phyloP scores from a whole-genome alignment of 768 basidiomycete species.

The Rhizopogon vesiculosus region DNA sequence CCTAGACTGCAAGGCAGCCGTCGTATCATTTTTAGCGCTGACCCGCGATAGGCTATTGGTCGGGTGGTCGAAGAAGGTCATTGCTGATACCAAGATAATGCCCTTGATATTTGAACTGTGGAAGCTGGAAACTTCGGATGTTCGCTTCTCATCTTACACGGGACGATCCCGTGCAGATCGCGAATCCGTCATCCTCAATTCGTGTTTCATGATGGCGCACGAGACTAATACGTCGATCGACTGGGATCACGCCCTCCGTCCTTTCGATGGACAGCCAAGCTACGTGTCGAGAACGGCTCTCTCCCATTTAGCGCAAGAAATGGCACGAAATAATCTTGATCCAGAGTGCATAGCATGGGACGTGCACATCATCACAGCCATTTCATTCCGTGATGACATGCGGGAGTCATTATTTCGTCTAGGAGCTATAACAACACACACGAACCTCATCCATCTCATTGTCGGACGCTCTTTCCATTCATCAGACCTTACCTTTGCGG shows the following conservation, averaged over 20 bases:
- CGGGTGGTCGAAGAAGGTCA: slow-evolving; percentile 21
- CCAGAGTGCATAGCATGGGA: slow-evolving; percentile 24
- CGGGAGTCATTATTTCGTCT: slow-evolving; percentile 15
- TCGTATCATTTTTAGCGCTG: slow-evolving; percentile 23
- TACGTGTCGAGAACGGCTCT: slow-evolving; percentile 16
- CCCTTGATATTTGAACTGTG: slow-evolving; percentile 23
- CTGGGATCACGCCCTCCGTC: slow-evolving; percentile 17
- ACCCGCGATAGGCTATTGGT: slow-evolving; percentile 18
- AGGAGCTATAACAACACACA: slow-evolving; percentile 18
- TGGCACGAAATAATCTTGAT: slow-evolving; percentile 14
- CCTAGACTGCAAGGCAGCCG: slow-evolving; percentile 17
- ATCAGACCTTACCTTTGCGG: slow-evolving; percentile 9
- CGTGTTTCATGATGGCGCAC: slow-evolving; percentile 22
- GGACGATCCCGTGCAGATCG: slow-evolving; percentile 9
- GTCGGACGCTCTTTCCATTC: slow-evolving; percentile 11
- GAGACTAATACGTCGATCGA: slow-evolving; percentile 14
- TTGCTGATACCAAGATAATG: slow-evolving; percentile 22
- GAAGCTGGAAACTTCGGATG: slow-evolving; percentile 21
- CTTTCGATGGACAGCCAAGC: slow-evolving; percentile 16
- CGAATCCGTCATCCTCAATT: slow-evolving; percentile 25
- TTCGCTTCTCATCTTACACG: slow-evolving; percentile 18
- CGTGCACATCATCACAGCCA: slow-evolving; percentile 19
- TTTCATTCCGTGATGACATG: slow-evolving; percentile 15
- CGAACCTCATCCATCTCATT: slow-evolving; percentile 16
- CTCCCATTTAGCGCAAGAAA: slow-evolving; percentile 20